Evolutionary conservation across 495 filamentous ascomycete genomes (phyloP).

Genomic region (Xylaria castorea): DNA sequence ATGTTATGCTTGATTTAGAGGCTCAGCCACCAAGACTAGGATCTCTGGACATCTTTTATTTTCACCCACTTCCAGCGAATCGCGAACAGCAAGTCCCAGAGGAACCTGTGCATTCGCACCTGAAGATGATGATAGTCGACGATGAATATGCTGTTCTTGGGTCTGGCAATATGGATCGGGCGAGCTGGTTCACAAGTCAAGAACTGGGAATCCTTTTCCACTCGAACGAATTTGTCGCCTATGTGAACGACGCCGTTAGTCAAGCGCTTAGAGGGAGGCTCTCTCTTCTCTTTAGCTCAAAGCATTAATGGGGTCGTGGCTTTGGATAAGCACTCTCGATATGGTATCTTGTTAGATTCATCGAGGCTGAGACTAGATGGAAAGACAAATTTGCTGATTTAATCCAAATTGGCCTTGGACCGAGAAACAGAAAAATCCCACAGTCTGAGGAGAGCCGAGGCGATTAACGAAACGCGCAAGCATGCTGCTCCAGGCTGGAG

Average conservation of each 20-base stretch:
- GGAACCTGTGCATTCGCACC: conserved; percentile 71
- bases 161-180: conserved; percentile 77
- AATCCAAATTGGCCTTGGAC: neutral
- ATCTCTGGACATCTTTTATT: conserved; percentile 58
- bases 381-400: neutral
- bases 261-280: conserved; percentile 53
- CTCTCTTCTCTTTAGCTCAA: conserved; percentile 45
- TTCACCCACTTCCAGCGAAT: conserved; percentile 35
- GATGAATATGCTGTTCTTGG: conserved; percentile 65
- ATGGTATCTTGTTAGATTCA: neutral
- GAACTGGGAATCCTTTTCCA: conserved; percentile 75
- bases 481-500: neutral
- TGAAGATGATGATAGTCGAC: conserved; percentile 73
- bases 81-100: conserved; percentile 29
- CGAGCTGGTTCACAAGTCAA: conserved; percentile 79
- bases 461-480: neutral
- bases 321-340: neutral
- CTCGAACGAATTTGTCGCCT: conserved; percentile 49
- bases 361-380: neutral
- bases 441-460: neutral
- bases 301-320: neutral
- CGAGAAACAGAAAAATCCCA: neutral
- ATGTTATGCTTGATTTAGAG: conserved; percentile 38
- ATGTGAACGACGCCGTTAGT: conserved; percentile 50
- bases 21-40: conserved; percentile 42